A percentile compares a stretch with the other conserved stretches of the same genome.
Evolutionary conservation across 768 basidiomycete species (phyloP).

Genomic region (Boletus tylopilopsis): DNA sequence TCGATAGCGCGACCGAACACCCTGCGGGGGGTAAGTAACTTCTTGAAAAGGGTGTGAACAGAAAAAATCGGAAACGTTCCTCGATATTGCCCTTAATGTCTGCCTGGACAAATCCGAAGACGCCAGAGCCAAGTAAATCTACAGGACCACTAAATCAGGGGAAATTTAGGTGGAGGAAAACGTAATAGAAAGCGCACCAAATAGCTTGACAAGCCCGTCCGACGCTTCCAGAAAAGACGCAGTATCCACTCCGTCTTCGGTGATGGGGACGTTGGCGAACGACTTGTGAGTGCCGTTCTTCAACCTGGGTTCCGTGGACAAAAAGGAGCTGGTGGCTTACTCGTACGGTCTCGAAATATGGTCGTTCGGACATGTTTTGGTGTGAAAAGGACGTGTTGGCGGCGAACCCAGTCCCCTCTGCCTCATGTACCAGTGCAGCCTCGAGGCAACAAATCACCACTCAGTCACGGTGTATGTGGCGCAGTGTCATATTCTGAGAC

Average conservation of each 20-base stretch:
- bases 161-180: conserved; percentile 8
- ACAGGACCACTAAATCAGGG: conserved; percentile 14
- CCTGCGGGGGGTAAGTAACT: conserved; percentile 38
- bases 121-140: conserved; percentile 66
- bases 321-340: conserved; percentile 32
- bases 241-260: conserved; percentile 77
- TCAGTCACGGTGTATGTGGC: conserved; percentile 21
- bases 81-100: conserved; percentile 67
- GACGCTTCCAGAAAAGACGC: conserved; percentile 79
- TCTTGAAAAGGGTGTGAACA: conserved; percentile 9
- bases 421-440: conserved; percentile 17
- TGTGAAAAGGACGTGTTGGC: conserved; percentile 4
- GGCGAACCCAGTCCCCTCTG: conserved; percentile 8
- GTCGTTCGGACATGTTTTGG: conserved; percentile 33
- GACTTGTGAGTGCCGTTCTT: conserved; percentile 50
- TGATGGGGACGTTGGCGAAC: conserved; percentile 78
- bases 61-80: conserved; percentile 36
- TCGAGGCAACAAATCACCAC: no score
- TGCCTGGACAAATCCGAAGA: conserved; percentile 71
- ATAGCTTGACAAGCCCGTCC: conserved; percentile 76
- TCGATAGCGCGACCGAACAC: conserved; percentile 57
- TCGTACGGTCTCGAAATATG: conserved; percentile 68
- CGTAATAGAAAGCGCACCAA: conserved; percentile 46
- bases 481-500: conserved; percentile 19
- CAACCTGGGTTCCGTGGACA: not conserved